Base-by-base conservation (phyloP, 2,329 filamentous ascomycete species). In the Alternaria alternata region DNA sequence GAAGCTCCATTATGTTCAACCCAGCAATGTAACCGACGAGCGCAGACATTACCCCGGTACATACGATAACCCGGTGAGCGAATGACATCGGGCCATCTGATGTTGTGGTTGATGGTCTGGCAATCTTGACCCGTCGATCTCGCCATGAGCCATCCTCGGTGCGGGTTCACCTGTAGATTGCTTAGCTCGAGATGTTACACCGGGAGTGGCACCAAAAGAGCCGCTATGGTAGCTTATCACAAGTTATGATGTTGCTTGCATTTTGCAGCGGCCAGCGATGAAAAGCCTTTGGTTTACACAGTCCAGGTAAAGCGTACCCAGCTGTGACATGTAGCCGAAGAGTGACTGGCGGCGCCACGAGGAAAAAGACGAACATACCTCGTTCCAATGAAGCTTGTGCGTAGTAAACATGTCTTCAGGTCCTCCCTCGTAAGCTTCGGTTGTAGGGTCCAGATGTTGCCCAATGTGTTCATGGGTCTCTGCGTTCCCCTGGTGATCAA, bases 321-420 rank as follows among this genome's bases (percentile, higher is more conserved):
- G 34, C 34, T 38, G 7, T 38, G 0, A 3, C 7, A 7, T n/a
- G 16, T 4, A 38, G 16, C 7, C 16, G 16, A 38, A 2, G 16
- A n/a, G 16, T 16, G 34, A n/a, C n/a, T n/a, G n/a, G n/a, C n/a
- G n/a, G n/a, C n/a, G n/a, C n/a, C n/a, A n/a, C n/a, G n/a, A 16
- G 16, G 8, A 42, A 24, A 5, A 14, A 42, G 14, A 7, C 7
- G 8, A 6, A 57, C 74, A 63, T 59, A 77, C 74, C 70, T 74
- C 61, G 51, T 70, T 71, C 73, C 74, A 75, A n/a, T 55, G 54
- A 7, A 70, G 61, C 4, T 66, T 28, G 3, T 62, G 58, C 4
- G 68, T 58, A 3, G 63, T 58, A 22, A 77, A 41, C 9, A 43
- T 51, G 42, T 75, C 72, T 7, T 62, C 59, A 6, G 63, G 48